A percentile compares a stretch with the other conserved stretches of the same genome.
Evolutionary conservation across 192 early-diverging fungal genomes (phyloP).

Genomic region (Paraglomus brasilianum): DNA sequence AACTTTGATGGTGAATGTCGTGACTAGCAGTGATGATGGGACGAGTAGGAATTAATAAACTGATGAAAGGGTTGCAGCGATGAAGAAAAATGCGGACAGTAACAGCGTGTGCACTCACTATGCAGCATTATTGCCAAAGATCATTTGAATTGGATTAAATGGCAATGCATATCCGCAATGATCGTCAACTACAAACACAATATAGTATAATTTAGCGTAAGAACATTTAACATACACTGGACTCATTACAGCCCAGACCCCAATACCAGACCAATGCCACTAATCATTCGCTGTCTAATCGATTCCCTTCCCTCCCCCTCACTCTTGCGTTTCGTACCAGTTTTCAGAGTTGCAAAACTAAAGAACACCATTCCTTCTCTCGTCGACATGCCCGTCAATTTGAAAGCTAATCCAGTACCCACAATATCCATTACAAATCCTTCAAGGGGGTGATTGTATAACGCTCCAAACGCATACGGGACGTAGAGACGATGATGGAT

Average conservation of each 20-base stretch:
- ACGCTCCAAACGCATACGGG: conserved; percentile 76
- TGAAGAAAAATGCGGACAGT: conserved; percentile 11
- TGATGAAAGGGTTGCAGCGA: neutral
- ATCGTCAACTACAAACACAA: conserved; percentile 60
- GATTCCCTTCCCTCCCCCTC: neutral
- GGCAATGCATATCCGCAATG: conserved; percentile 79
- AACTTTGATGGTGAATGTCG: conserved; percentile 58
- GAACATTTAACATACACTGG: conserved; percentile 6
- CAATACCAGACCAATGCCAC: too few relatives aligned
- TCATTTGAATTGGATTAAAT: conserved; percentile 65
- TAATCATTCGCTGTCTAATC: neutral
- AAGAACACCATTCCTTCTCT: conserved; percentile 68
- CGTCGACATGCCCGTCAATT: conserved; percentile 67
- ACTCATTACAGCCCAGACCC: too few relatives aligned
- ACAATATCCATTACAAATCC: conserved; percentile 74
- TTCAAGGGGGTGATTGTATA: conserved; percentile 83
- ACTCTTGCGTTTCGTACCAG: conserved; percentile 31
- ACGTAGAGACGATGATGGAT: conserved; percentile 75
- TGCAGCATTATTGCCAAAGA: conserved; percentile 71
- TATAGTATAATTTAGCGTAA: neutral
- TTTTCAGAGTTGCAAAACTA: conserved; percentile 73
- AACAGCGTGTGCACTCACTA: conserved; percentile 63
- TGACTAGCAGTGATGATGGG: conserved; percentile 37
- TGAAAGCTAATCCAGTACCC: conserved; percentile 62
- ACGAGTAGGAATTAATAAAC: neutral